These are phyloP conservation scores for Lipomyces mesembrius DNA, from an alignment of 805 yeast genomes.

Conservation along the genomic window DNA sequence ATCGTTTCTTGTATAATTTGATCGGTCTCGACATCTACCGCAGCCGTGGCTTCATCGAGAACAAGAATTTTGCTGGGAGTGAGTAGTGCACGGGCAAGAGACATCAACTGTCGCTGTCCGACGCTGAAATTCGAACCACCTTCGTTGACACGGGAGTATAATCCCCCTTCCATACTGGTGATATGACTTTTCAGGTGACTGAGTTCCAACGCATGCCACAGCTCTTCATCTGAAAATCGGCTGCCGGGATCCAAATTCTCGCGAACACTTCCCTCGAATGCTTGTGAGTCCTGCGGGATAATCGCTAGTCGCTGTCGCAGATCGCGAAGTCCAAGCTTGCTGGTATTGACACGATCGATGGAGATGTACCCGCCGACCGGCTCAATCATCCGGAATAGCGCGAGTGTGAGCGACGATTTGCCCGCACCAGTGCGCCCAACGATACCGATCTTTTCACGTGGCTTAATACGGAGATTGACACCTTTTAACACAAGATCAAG, in stretches of 20 bases:
- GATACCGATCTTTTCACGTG: slow-evolving; percentile 86
- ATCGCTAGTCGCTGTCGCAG: slow-evolving; percentile 77
- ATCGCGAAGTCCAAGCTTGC: slow-evolving; percentile 72
- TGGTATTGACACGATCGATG: slow-evolving; percentile 72
- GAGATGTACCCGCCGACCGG: slow-evolving; percentile 66
- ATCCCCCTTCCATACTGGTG: slow-evolving; percentile 56
- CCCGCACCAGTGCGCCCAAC: slow-evolving; percentile 99
- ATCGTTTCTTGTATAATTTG: slow-evolving; percentile 78
- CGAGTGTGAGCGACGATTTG: slow-evolving; percentile 81
- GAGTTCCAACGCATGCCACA: slow-evolving; percentile 80
- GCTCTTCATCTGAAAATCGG: slow-evolving; percentile 65
- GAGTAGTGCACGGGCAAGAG: slow-evolving; percentile 81
- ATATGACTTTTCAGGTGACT: slow-evolving; percentile 78
- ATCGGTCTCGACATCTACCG: slow-evolving; percentile 90
- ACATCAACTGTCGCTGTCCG: slow-evolving; percentile 84
- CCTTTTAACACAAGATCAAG: slow-evolving; percentile 76
- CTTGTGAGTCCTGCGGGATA: slow-evolving; percentile 93
- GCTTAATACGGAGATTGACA: slow-evolving; percentile 63
- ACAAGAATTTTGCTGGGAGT: slow-evolving; percentile 74
- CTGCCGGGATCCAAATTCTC: slow-evolving; percentile 85
- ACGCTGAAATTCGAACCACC: slow-evolving; percentile 82
- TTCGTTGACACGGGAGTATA: slow-evolving; percentile 64
- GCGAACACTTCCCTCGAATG: slow-evolving; percentile 82
- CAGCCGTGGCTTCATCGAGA: slow-evolving; percentile 84
- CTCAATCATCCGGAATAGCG: slow-evolving; percentile 84